These are phyloP conservation scores for Sodiomyces alkalinus DNA, from an alignment of 2,329 filamentous ascomycete species.

Conservation along the genomic window DNA sequence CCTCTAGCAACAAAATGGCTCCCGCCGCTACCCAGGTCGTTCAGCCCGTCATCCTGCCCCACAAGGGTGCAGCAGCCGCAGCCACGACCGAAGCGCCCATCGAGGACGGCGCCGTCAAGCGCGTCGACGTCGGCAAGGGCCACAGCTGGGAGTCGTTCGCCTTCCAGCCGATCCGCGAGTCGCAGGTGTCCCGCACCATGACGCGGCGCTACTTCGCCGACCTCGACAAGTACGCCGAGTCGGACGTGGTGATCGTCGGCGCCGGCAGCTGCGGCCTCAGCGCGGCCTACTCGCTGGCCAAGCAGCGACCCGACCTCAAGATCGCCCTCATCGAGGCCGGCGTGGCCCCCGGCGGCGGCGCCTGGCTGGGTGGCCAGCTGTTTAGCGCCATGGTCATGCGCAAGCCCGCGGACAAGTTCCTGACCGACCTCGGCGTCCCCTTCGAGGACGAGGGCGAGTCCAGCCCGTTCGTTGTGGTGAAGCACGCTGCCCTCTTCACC, in stretches of 20 bases:
- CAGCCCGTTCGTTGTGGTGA: slow-evolving; percentile 81
- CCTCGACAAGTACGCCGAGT: slow-evolving; percentile 78
- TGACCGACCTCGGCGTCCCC: slow-evolving; percentile 65
- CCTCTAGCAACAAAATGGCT: slow-evolving; percentile 56
- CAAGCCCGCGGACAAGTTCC: slow-evolving; percentile 77
- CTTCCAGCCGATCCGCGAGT: slow-evolving; percentile 81
- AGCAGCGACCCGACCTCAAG: slow-evolving; percentile 73
- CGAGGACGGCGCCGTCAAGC: slow-evolving; percentile 11
- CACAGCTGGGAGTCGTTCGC: slow-evolving; percentile 69
- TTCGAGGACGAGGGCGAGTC: slow-evolving; percentile 62
- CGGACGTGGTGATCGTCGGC: slow-evolving; percentile 85
- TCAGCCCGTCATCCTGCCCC: slow-evolving; percentile 41
- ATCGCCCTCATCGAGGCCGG: slow-evolving; percentile 84
- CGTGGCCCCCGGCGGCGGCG: slow-evolving; percentile 75
- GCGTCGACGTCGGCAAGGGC: slow-evolving; percentile 46
- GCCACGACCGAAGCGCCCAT: no score
- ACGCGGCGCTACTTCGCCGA: slow-evolving; percentile 85
- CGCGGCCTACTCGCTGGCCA: slow-evolving; percentile 71
- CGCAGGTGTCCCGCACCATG: slow-evolving; percentile 86
- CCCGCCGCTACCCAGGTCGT: slow-evolving; percentile 35
- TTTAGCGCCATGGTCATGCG: slow-evolving; percentile 95
- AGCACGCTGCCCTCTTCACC: slow-evolving; percentile 87
- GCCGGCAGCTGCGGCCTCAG: slow-evolving; percentile 80
- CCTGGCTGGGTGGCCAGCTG: slow-evolving; percentile 86
- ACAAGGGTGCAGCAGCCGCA: slow-evolving; percentile 29